phyloP scores from a whole-genome alignment of 306 rosid species.

The Dalbergia oliveri region DNA sequence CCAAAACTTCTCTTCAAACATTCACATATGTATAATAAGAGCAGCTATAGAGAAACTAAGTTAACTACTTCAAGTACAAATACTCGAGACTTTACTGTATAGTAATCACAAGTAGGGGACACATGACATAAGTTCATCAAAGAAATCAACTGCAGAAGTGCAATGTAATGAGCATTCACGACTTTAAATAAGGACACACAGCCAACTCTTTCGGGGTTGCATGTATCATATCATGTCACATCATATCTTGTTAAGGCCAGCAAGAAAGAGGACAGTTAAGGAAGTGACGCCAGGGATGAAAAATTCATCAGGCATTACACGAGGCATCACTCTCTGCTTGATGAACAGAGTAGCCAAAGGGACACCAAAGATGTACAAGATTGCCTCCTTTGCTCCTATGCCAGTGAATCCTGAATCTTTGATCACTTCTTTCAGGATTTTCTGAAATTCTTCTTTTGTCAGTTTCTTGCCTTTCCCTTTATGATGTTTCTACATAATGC shows the following conservation, averaged over 20 bases:
- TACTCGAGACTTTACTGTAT: too few relatives aligned
- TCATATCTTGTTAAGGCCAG: constrained; percentile 68
- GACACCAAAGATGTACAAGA: constrained; percentile 68
- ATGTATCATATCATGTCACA: background rate
- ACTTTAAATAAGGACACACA: too few relatives aligned
- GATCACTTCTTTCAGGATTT: constrained; percentile 46
- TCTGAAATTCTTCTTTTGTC: constrained; percentile 48
- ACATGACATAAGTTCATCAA: too few relatives aligned
- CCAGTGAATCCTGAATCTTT: constrained; percentile 52
- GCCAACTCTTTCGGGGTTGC: too few relatives aligned
- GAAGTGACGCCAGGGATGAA: constrained; percentile 76
- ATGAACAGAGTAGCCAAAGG: constrained; percentile 59
- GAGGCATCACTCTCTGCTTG: constrained; percentile 59
- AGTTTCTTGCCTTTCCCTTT: background rate
- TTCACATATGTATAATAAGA: background rate
- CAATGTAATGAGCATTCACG: too few relatives aligned
- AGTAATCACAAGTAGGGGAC: too few relatives aligned
- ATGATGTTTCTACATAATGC: constrained; percentile 40
- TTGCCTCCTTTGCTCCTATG: constrained; percentile 54
- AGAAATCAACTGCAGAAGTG: too few relatives aligned
- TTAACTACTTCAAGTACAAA: too few relatives aligned
- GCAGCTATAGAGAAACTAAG: background rate
- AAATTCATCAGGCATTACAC: constrained; percentile 47
- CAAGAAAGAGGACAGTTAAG: constrained; percentile 62
- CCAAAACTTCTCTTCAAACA: too few relatives aligned